Conservation (phyloP, 352 stramenopile species). For the Thalassiosira pacifica region DNA sequence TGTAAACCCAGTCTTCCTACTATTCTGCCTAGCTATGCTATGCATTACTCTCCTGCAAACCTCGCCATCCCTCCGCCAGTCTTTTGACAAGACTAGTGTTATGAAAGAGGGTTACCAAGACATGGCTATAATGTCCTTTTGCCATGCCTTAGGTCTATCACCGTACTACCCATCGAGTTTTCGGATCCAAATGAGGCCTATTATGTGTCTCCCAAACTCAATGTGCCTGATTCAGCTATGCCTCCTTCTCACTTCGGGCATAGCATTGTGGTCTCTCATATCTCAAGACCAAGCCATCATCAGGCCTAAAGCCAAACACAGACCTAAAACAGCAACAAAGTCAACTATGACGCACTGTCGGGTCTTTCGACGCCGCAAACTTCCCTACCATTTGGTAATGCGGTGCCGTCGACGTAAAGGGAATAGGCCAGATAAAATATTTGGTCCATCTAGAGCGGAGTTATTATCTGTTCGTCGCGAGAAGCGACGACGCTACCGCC, state of each 20-base stretch:
- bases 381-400: not conserved
- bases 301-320: too few species aligned
- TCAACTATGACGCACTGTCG: too few species aligned
- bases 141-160: not conserved
- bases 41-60: too few species aligned
- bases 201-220: not conserved
- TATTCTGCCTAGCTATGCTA: not conserved
- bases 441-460: not conserved
- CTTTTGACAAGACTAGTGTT: not conserved
- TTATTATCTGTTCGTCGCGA: not conserved
- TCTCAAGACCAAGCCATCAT: too few species aligned
- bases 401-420: not conserved
- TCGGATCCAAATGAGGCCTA: not conserved
- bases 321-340: too few species aligned
- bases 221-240: not conserved
- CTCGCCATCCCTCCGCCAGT: too few species aligned
- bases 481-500: not conserved
- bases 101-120: too few species aligned
- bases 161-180: not conserved
- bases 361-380: not conserved
- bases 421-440: not conserved
- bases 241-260: not conserved
- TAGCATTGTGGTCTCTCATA: too few species aligned
- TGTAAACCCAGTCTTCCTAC: not conserved
- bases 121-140: too few species aligned